Base-by-base conservation (phyloP, 306 rosid genomes). In the Cicer judaicum region DNA sequence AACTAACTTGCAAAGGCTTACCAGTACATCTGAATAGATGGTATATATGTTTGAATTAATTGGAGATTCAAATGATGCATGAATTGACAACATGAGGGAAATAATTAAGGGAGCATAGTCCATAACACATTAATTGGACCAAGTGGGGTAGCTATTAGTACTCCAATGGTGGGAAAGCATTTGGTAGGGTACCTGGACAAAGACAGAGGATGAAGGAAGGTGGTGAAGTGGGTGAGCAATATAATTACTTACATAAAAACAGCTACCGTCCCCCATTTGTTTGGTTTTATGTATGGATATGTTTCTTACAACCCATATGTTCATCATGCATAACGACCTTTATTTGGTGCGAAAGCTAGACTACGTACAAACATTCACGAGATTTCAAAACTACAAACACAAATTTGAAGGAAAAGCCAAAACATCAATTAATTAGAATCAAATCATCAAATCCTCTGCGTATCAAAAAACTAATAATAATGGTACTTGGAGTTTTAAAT, bases 161-260 rank as follows among this genome's bases (percentile, higher is more conserved):
- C 21, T 14, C 24, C 65, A 21, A 21, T 21, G 14, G 63, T 57
- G 40, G 42, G 10, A 44, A 62, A 62, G 46, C 47, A 11, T 66
- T 54, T 12, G 18, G 71, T 66, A 66, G 71, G 71, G 34, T 24
- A 14, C 41, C 40, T 44, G 41, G 71, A 66, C 16, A 21, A 8
- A 66, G 55, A 36, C 42, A 14, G 36, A 41, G 61, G 10, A 47
- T 47, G 70, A 48, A 61, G 7, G 61, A 60, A 44, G 18, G 59
- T n/a, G 18, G 13, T 57, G 46, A 64, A 41, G 83, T 73, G 1
- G 80, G 74, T 80, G 72, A 59, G 36, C 49, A 49, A 62, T 68
- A 68, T 72, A 74, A 67, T 66, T 80, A 75, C 74, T 55, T 64
- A 12, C 67, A 66, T 48, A 18, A 53, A 61, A 67, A 52, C 38